phyloP scores from a whole-genome alignment of 495 filamentous ascomycete species.

The Pseudomonodictys pantanalensis region DNA sequence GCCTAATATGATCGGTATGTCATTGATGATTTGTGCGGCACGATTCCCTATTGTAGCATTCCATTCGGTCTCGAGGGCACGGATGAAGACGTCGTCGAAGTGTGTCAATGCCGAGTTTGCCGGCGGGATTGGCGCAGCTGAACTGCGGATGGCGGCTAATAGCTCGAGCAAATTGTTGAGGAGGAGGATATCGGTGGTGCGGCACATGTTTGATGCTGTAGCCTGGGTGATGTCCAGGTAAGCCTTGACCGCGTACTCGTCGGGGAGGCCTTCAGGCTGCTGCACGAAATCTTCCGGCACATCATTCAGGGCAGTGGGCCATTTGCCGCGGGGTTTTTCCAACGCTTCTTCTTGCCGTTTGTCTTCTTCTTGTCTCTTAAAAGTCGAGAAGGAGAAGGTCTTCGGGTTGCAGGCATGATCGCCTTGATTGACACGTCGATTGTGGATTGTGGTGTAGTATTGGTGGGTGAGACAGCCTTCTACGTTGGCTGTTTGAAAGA shows the following conservation, averaged over 20 bases:
- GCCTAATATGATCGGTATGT: no score
- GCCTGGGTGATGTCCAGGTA: background rate
- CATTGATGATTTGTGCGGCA: background rate
- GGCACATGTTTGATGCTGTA: background rate
- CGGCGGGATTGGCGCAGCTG: background rate
- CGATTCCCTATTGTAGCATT: background rate
- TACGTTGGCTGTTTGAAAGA: background rate
- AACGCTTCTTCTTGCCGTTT: no score
- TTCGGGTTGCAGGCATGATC: no score
- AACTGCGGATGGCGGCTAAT: background rate
- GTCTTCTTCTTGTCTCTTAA: no score
- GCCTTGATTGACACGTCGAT: no score
- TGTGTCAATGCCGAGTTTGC: background rate
- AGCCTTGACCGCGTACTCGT: background rate
- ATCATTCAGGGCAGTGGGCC: background rate
- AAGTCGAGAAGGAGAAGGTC: no score
- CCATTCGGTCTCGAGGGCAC: background rate
- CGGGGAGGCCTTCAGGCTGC: background rate
- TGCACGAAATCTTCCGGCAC: background rate
- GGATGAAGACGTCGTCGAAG: no score
- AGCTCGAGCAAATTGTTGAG: background rate
- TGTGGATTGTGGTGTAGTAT: no score
- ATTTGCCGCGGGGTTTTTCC: background rate
- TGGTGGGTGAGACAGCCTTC: no score
- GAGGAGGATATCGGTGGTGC: conserved; percentile 10